These are phyloP conservation scores for Ustilago lituana DNA, from an alignment of 1,284 basidiomycete genomes.

Conservation along the genomic window DNA sequence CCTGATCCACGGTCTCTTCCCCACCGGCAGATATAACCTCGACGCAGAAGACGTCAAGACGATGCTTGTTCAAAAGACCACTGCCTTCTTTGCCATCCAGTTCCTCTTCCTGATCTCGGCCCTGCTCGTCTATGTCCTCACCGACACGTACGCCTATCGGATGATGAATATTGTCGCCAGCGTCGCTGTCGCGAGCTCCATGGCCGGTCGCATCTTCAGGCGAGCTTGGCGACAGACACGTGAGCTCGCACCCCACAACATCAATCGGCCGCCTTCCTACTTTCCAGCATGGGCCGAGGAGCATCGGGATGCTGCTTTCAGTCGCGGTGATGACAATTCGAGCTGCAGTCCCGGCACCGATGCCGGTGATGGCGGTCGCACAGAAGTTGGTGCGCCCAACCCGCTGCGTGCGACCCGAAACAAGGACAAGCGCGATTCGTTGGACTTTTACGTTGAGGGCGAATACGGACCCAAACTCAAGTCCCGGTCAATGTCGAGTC, in stretches of 20 bases:
- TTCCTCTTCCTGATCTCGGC: conserved; percentile 52
- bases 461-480: conserved; percentile 34
- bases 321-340: conserved; percentile 4
- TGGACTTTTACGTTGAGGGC: conserved; percentile 43
- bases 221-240: conserved; percentile 56
- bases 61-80: conserved; percentile 60
- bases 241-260: conserved; percentile 40
- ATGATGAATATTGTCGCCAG: conserved; percentile 57
- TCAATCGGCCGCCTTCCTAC: conserved; percentile 54
- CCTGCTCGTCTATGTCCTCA: conserved; percentile 44
- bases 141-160: conserved; percentile 35
- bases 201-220: conserved; percentile 58
- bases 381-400: conserved; percentile 1
- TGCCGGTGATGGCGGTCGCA: background rate
- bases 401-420: background rate
- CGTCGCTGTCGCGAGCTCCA: conserved; percentile 49
- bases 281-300: conserved; percentile 52
- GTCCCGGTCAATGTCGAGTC: conserved; percentile 19
- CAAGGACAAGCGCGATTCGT: conserved; percentile 27
- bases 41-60: conserved; percentile 54
- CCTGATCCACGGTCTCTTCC: conserved; percentile 39
- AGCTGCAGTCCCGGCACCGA: conserved; percentile 5
- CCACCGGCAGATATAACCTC: conserved; percentile 27
- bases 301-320: conserved; percentile 16
- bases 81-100: conserved; percentile 52